These are phyloP conservation scores for Annona cherimola DNA, from an alignment of 164 flowering plant species.

Conservation along the genomic window DNA sequence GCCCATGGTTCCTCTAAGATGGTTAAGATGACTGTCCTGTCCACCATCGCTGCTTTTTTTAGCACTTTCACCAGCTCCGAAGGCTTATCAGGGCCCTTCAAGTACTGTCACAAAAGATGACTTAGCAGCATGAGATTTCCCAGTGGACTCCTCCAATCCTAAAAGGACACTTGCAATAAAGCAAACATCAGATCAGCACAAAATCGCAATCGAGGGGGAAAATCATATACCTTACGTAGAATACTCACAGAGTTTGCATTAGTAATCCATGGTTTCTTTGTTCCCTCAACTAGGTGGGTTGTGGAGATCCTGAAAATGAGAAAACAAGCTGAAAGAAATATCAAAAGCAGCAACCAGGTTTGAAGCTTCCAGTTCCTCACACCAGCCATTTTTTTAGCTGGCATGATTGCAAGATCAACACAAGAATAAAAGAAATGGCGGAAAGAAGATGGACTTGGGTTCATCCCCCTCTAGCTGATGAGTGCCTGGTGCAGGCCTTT, in stretches of 20 bases:
- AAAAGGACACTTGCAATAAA: neutral
- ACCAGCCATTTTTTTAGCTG: neutral
- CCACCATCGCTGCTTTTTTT: slow-evolving; percentile 53
- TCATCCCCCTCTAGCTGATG: too few relatives aligned
- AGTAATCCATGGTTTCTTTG: neutral
- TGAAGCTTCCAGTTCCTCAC: neutral
- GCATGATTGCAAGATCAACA: too few relatives aligned
- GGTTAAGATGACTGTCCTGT: slow-evolving; percentile 67
- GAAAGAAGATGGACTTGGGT: too few relatives aligned
- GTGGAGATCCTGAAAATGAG: neutral
- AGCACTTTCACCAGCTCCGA: slow-evolving; percentile 41
- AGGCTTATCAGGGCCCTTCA: neutral
- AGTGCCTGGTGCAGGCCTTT: too few relatives aligned
- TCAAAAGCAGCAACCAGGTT: neutral
- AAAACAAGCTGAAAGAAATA: neutral
- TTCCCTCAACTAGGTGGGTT: neutral
- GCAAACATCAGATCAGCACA: neutral
- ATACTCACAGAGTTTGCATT: neutral
- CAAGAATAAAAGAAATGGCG: too few relatives aligned
- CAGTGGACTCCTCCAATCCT: neutral
- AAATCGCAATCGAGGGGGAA: neutral
- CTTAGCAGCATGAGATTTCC: neutral
- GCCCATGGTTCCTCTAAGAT: slow-evolving; percentile 89
- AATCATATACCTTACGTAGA: neutral
- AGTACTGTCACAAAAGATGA: neutral